phyloP scores from a whole-genome alignment of 2,329 filamentous ascomycete genomes.

The Metarhizium brunneum region DNA sequence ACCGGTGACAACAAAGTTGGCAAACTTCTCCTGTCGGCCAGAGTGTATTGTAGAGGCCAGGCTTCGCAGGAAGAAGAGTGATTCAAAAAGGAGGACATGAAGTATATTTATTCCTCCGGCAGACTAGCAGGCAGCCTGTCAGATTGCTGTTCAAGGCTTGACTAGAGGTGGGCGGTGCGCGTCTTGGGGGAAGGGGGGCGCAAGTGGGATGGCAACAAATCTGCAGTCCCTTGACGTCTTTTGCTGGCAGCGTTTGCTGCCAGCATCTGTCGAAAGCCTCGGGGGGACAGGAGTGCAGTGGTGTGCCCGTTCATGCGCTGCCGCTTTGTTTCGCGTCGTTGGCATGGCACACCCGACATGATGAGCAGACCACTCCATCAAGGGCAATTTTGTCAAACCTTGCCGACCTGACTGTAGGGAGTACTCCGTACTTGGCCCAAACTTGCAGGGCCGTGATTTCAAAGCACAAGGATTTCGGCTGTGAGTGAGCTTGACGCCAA shows the following conservation, averaged over 20 bases:
- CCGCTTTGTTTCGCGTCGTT: not conserved
- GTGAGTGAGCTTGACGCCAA: not conserved
- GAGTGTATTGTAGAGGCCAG: not conserved
- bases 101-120: not conserved
- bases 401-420: too few relatives aligned
- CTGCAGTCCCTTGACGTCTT: not conserved
- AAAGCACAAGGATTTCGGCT: not conserved
- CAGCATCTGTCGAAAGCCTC: too few relatives aligned
- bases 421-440: too few relatives aligned
- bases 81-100: not conserved
- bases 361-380: too few relatives aligned
- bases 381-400: too few relatives aligned
- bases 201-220: not conserved
- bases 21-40: not conserved
- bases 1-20: not conserved
- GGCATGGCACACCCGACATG: not conserved
- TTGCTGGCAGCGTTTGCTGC: not conserved
- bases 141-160: not conserved
- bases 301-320: not conserved
- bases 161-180: not conserved
- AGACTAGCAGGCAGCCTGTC: conserved; percentile 1
- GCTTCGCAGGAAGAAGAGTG: not conserved
- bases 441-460: not conserved
- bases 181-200: not conserved
- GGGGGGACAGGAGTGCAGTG: not conserved